These are phyloP conservation scores for Penicillium odoratum DNA, from an alignment of 495 filamentous ascomycete genomes.

Conservation along the genomic window DNA sequence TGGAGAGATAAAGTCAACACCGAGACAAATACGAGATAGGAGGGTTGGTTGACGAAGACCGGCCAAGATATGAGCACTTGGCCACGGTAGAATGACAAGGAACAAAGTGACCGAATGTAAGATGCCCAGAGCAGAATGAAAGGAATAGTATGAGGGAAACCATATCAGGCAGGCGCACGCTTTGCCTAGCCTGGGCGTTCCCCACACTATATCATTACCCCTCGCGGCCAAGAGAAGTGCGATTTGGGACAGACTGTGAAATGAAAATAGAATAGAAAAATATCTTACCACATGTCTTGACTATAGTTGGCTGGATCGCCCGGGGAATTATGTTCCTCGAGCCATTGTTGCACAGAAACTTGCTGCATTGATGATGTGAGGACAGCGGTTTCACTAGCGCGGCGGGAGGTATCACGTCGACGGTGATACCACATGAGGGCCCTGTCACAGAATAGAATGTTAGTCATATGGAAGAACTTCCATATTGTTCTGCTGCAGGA, in stretches of 20 bases:
- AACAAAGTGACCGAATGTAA: neutral
- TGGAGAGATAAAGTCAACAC: constrained; percentile 5
- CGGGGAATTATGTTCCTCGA: constrained; percentile 28
- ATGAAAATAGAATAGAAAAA: neutral
- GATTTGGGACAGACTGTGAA: neutral
- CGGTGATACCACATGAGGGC: constrained; percentile 4
- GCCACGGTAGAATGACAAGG: neutral
- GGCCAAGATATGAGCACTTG: neutral
- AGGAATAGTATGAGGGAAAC: neutral
- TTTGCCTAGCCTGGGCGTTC: constrained; percentile 27
- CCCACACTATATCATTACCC: constrained; percentile 30
- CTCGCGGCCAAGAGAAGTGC: constrained; percentile 24
- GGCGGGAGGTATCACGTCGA: constrained; percentile 10
- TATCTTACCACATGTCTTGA: constrained; percentile 37
- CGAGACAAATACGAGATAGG: neutral
- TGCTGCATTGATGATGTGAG: constrained; percentile 17
- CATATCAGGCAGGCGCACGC: constrained; percentile 18
- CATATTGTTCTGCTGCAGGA: neutral
- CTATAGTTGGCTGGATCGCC: constrained; percentile 22
- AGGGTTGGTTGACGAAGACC: neutral
- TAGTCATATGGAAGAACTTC: constrained; percentile 11
- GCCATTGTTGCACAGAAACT: constrained; percentile 31
- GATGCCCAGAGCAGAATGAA: constrained; percentile 7
- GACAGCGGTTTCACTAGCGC: constrained; percentile 16
- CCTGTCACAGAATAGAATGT: constrained; percentile 11